Evolutionary conservation across 176 grass and related monocot genomes (phyloP), one percentile per base, ranked within the genome.

Genomic region (Juncus effusus): DNA sequence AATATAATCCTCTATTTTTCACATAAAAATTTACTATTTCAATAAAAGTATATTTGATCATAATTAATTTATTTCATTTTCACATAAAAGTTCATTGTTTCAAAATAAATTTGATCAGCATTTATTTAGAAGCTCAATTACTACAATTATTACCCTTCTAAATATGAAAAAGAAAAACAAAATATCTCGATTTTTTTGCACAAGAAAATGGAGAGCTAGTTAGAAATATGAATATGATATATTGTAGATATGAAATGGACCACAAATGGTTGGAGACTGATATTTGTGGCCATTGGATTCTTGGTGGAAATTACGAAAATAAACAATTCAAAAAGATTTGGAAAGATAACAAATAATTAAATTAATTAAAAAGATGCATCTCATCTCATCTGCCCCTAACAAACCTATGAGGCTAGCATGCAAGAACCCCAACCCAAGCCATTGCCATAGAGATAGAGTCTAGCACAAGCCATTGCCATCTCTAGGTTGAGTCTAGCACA

Each of bases 251-350:
- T 56, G 39, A 72, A 55, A 72, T 59, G 68, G 68, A 45, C 68
- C 68, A 59, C 68, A 42, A 39, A 59, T 42, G 3, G 50, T 54
- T 70, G 40, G 37, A 38, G 67, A 39, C 7, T 42, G n/a, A 36
- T 6, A 72, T 53, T 42, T 59, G 28, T 72, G 68, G 38, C 68
- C 68, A 42, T 72, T 72, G 68, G 68, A 72, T 72, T 72, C 68
- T 52, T 72, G 54, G 38, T 40, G 68, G 39, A 35, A 56, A 72
- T 55, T 41, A 72, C 38, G 14, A 54, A 47, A 47, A 28, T 28
- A 28, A 47, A 44, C 63, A 65, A 65, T 44, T 13, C 4, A 65
- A 55, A 52, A 63, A 65, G 52, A 56, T 54, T 39, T 14, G 56
- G 56, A 38, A 40, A 44, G 36, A 7, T 13, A 56, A 55, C 52